Evolutionary conservation across 306 rosid genomes (phyloP).

Genomic region (Leucaena leucocephala): DNA sequence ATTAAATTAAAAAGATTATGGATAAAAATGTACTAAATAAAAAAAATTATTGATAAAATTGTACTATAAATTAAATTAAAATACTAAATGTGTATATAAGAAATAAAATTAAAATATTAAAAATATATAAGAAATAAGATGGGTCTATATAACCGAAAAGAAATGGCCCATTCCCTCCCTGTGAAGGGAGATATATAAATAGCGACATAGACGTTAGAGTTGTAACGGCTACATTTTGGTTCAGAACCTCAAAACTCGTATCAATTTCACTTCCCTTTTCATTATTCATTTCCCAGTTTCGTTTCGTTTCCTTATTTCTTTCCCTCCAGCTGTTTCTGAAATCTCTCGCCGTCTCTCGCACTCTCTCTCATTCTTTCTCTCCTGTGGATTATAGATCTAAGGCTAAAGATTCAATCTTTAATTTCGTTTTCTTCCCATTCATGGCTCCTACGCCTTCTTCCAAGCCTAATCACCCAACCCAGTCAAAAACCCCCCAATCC

Average conservation of each 20-base stretch:
- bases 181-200: slow-evolving; percentile 2
- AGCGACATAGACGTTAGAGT: slow-evolving; percentile 54
- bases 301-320: slow-evolving; percentile 14
- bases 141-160: no score
- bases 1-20: no score
- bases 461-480: slow-evolving; percentile 61
- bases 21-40: no score
- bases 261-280: slow-evolving; percentile 28
- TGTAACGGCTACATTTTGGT: slow-evolving; percentile 75
- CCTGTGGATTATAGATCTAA: slow-evolving; percentile 16
- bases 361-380: slow-evolving; percentile 28
- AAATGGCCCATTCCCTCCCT: background rate
- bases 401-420: slow-evolving; percentile 50
- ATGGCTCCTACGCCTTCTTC: slow-evolving; percentile 99
- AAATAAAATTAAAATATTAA: no score
- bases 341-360: slow-evolving; percentile 13
- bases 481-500: slow-evolving; percentile 75
- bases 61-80: no score
- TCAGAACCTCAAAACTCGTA: slow-evolving; percentile 43
- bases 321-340: slow-evolving; percentile 26
- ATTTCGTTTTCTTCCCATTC: slow-evolving; percentile 2
- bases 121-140: no score
- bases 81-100: no score
- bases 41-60: no score
- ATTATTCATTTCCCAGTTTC: background rate